These are phyloP conservation scores for Sechiopsis laciniata DNA, from an alignment of 306 rosid genomes.

Conservation along the genomic window DNA sequence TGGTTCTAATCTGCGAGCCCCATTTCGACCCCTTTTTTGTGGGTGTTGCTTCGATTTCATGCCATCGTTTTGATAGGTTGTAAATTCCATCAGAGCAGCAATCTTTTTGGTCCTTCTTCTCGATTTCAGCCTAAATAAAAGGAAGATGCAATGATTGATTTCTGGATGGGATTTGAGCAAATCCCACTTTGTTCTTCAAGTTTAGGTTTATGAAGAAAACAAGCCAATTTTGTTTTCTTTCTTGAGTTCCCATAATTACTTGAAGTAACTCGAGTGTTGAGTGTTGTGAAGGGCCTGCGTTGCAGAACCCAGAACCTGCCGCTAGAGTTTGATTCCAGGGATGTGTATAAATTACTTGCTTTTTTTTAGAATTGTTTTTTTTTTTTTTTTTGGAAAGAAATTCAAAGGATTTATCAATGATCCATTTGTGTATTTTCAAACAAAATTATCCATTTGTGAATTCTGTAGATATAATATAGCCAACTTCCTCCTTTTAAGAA, in stretches of 20 bases:
- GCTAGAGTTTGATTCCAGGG: not conserved
- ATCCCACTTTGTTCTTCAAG: not conserved
- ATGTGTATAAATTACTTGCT: not conserved
- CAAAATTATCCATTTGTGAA: too few relatives aligned
- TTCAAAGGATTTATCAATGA: too few relatives aligned
- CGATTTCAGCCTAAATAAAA: not conserved
- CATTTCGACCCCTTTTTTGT: too few relatives aligned
- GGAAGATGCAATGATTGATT: conserved; percentile 12
- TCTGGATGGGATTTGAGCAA: not conserved
- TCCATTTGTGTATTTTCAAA: too few relatives aligned
- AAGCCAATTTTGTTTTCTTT: not conserved
- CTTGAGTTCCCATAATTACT: not conserved
- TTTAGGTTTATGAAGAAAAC: not conserved
- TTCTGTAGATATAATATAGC: too few relatives aligned
- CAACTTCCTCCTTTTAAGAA: too few relatives aligned
- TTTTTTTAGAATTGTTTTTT: too few relatives aligned
- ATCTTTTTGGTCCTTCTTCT: not conserved
- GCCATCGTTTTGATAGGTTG: not conserved
- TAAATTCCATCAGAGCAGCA: not conserved
- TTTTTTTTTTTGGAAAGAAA: too few relatives aligned
- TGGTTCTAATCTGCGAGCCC: too few relatives aligned
- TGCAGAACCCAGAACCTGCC: not conserved
- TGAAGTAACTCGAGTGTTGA: not conserved
- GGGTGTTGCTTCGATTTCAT: not conserved
- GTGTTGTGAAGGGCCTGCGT: not conserved